Evolutionary conservation across 331 rosid species (phyloP), one percentile per base, ranked within the genome.

Genomic region (Erythrophleum ivorense): DNA sequence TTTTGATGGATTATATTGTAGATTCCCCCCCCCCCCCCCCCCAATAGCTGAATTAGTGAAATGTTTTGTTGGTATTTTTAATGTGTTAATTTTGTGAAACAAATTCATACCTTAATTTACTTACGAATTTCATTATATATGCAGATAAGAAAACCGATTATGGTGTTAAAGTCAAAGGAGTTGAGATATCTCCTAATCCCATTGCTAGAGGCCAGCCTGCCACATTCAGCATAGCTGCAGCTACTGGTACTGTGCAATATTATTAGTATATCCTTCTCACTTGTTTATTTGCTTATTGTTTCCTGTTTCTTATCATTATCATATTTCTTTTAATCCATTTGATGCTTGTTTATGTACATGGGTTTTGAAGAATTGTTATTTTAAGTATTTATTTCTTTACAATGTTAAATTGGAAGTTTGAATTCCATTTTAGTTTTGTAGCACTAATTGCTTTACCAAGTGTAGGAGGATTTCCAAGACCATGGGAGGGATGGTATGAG

Each of bases 121-220:
- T 71, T 38, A 11, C 12, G 57, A 43, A 65, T 63, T 81, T 85
- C 63, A 12, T 81, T 53, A 4, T 71, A 45, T 40, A 5, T 74
- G 81, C 90, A 93, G 99, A 91, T 83, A 91, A 86, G 88, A 91
- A 84, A 9, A 80, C 76, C 68, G 86, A 78, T 57, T 95, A 93
- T 82, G 87, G 78, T 78, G 90, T 95, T 68, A 87, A 84, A 79
- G 97, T 95, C 52, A 86, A 66, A 1, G 94, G 85, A 81, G 92
- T 95, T 65, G 90, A 92, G 49, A 95, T 95, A 83, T 62, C 84
- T 73, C 99, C 98, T 66, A 12, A 85, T 80, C 98, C 99, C 13
- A 29, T 95, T 2, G 90, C 85, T 3, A 81, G 99, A 71, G 99
- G 99, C 84, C 82, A 88, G 58, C 88, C 93, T 33, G 94, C 97